A percentile compares a stretch with the other conserved stretches of the same genome.
Evolutionary conservation across 805 yeast genomes (phyloP).

Genomic region (Jamesozyma gamospora): DNA sequence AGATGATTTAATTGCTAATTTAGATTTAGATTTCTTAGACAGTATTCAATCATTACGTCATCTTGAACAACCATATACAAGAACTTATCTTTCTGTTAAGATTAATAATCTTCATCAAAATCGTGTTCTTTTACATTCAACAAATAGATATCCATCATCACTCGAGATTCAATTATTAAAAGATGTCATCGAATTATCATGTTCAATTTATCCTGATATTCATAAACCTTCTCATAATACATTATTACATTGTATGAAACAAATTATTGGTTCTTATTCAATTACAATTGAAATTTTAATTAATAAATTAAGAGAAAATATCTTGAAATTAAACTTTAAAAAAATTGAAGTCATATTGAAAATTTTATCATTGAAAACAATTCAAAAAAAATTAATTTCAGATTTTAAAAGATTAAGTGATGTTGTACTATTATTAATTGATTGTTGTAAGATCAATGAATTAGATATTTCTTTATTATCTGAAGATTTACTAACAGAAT

Average conservation of each 20-base stretch:
- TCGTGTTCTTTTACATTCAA: constrained; percentile 60
- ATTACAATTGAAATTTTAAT: constrained; percentile 37
- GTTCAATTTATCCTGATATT: constrained; percentile 61
- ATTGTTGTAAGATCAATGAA: constrained; percentile 50
- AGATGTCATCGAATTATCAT: constrained; percentile 54
- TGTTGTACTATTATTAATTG: constrained; percentile 40
- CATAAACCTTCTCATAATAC: constrained; percentile 61
- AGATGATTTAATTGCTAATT: constrained; percentile 42
- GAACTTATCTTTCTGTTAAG: constrained; percentile 65
- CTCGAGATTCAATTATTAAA: constrained; percentile 52
- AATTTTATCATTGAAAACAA: constrained; percentile 46
- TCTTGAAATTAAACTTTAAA: constrained; percentile 29
- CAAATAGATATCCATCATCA: constrained; percentile 58
- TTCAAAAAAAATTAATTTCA: constrained; percentile 48
- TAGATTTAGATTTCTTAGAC: constrained; percentile 47
- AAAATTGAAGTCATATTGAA: constrained; percentile 55
- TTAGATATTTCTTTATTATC: constrained; percentile 46
- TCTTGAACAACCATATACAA: constrained; percentile 59
- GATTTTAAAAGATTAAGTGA: constrained; percentile 45
- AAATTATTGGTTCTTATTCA: constrained; percentile 56
- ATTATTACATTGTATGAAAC: constrained; percentile 57
- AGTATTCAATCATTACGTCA: constrained; percentile 54
- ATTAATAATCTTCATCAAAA: constrained; percentile 65
- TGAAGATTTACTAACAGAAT: constrained; percentile 37
- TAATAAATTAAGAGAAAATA: constrained; percentile 38